phyloP scores from a whole-genome alignment of 495 filamentous ascomycete genomes.

The Tuber brumale region DNA sequence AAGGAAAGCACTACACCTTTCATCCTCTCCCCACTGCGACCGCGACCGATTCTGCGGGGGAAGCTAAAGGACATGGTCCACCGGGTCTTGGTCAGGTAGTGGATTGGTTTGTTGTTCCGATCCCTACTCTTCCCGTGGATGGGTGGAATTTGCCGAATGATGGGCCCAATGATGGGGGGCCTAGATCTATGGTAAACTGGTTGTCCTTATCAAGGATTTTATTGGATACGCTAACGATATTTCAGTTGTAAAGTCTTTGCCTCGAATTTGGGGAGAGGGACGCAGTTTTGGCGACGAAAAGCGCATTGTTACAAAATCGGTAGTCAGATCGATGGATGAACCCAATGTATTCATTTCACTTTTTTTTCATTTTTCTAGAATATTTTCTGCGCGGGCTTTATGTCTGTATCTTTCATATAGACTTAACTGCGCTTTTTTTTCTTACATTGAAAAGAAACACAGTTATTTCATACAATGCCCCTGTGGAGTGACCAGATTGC shows the following conservation, averaged over 20 bases:
- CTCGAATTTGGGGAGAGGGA: not conserved
- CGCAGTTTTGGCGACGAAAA: not conserved
- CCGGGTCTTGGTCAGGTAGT: not conserved
- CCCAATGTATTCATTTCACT: not conserved
- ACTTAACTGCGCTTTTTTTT: no score
- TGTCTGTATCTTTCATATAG: not conserved
- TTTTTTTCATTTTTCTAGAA: not conserved
- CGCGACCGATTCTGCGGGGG: not conserved
- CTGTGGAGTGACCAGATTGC: no score
- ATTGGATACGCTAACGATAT: not conserved
- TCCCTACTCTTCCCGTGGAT: not conserved
- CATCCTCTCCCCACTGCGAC: not conserved
- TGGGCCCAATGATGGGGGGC: not conserved
- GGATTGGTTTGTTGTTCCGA: slow-evolving; percentile 1
- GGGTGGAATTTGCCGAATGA: no score
- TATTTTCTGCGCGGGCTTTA: not conserved
- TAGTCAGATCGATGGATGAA: not conserved
- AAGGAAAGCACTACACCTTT: not conserved
- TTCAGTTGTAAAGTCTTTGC: not conserved
- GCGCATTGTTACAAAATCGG: not conserved
- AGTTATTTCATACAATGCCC: no score
- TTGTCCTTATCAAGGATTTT: not conserved
- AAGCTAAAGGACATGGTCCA: not conserved
- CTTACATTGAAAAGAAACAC: no score
- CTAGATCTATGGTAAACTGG: not conserved